phyloP scores from a whole-genome alignment of 31 red algal genomes.

The Asparagopsis taxiformis region DNA sequence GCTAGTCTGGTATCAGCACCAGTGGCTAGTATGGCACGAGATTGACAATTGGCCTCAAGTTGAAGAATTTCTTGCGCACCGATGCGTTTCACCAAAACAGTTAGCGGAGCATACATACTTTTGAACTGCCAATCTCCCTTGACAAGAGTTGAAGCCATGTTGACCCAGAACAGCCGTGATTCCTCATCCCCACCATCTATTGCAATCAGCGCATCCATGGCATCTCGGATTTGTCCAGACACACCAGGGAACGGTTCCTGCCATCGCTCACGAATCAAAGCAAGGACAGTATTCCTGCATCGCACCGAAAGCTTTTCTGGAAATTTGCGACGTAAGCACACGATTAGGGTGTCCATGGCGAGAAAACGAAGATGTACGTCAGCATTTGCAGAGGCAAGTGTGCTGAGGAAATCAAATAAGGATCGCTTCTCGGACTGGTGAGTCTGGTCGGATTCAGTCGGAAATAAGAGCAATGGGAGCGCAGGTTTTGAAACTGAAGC shows the following conservation, averaged over 20 bases:
- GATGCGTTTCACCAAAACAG: conserved; percentile 24
- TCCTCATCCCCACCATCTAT: conserved; percentile 35
- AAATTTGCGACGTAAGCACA: conserved; percentile 15
- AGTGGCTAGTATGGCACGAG: conserved; percentile 36
- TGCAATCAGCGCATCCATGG: conserved; percentile 29
- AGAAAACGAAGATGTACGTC: conserved; percentile 36
- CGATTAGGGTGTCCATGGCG: conserved; percentile 35
- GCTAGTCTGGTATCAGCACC: conserved; percentile 24
- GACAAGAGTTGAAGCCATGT: conserved; percentile 21
- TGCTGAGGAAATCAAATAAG: conserved; percentile 24
- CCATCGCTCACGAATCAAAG: conserved; percentile 33
- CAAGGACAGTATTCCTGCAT: conserved; percentile 13
- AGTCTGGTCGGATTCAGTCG: neutral
- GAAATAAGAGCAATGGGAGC: conserved; percentile 11
- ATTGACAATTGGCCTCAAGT: conserved; percentile 24
- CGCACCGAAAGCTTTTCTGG: conserved; percentile 8
- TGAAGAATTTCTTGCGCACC: conserved; percentile 14
- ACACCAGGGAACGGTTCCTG: conserved; percentile 37
- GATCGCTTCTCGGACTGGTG: neutral
- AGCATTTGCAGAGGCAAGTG: conserved; percentile 2
- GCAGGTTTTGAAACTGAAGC: conserved; percentile 21
- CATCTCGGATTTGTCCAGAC: conserved; percentile 22
- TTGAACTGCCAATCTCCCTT: conserved; percentile 27
- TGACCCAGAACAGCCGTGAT: conserved; percentile 23
- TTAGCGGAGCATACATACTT: conserved; percentile 41